Evolutionary conservation across 768 basidiomycete species (phyloP).

Genomic region (Leccinum obscurum): DNA sequence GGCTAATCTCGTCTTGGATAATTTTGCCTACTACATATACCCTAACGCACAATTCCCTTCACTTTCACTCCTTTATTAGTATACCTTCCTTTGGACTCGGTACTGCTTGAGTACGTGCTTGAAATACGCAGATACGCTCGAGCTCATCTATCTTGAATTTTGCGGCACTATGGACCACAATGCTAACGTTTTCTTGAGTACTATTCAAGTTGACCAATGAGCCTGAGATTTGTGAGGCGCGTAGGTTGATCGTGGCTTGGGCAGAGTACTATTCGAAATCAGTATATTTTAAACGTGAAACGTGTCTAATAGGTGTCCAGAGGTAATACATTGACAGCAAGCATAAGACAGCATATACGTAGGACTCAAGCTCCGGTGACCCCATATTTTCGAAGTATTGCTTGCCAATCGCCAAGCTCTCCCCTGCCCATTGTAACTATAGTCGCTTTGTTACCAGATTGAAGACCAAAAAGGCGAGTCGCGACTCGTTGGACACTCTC

Average conservation of each 20-base stretch:
- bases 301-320: not conserved
- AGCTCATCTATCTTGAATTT: not conserved
- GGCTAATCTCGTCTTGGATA: conserved; percentile 21
- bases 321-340: not conserved
- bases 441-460: conserved; percentile 65
- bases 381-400: conserved; percentile 68
- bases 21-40: not conserved
- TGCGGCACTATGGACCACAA: not conserved
- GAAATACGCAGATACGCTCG: not conserved
- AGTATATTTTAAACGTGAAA: not conserved
- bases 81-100: not conserved
- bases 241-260: not conserved
- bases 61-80: not conserved
- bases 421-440: conserved; percentile 84
- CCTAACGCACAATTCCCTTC: not conserved
- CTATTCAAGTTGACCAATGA: not conserved
- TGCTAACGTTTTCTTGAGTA: not conserved
- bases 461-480: conserved; percentile 66
- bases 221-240: not conserved
- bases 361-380: conserved; percentile 39
- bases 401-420: conserved; percentile 67
- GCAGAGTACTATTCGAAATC: not conserved
- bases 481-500: conserved; percentile 78
- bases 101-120: not conserved
- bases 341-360: not conserved